These are phyloP conservation scores for Aleurites moluccanus DNA, from an alignment of 441 rosid genomes.

Conservation along the genomic window DNA sequence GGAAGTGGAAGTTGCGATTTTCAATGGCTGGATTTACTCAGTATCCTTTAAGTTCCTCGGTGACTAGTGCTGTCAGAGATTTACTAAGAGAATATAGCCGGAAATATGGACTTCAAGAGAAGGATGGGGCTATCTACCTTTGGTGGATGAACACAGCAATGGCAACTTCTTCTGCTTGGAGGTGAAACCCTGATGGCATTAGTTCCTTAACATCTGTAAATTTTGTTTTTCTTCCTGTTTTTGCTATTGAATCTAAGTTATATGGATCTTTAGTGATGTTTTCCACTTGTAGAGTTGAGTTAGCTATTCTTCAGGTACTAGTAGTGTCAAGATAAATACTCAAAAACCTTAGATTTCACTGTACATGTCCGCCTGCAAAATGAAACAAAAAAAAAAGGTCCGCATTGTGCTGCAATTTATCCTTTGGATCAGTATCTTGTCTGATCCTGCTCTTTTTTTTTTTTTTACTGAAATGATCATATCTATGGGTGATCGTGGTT, in stretches of 20 bases:
- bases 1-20: constrained; percentile 59
- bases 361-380: constrained; percentile 11
- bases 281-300: constrained; percentile 16
- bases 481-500: too few relatives aligned
- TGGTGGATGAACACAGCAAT: constrained; percentile 54
- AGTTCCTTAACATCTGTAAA: constrained; percentile 30
- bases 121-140: constrained; percentile 54
- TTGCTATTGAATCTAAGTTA: constrained; percentile 6
- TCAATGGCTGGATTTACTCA: constrained; percentile 59
- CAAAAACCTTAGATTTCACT: constrained; percentile 8
- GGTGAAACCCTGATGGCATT: constrained; percentile 31
- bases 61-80: constrained; percentile 27
- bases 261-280: constrained; percentile 4
- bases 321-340: constrained; percentile 1
- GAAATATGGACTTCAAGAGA: constrained; percentile 45
- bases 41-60: constrained; percentile 35
- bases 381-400: constrained; percentile 2
- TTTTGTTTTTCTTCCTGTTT: constrained; percentile 2
- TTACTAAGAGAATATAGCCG: constrained; percentile 41
- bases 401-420: constrained; percentile 8
- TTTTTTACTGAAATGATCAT: too few relatives aligned
- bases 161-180: constrained; percentile 69
- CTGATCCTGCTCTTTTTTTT: background rate
- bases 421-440: background rate
- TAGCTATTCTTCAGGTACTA: background rate